A percentile compares a stretch with the other conserved stretches of the same genome.
phyloP scores from a whole-genome alignment of 2,329 filamentous ascomycete species.

The Talaromyces amestolkiae region DNA sequence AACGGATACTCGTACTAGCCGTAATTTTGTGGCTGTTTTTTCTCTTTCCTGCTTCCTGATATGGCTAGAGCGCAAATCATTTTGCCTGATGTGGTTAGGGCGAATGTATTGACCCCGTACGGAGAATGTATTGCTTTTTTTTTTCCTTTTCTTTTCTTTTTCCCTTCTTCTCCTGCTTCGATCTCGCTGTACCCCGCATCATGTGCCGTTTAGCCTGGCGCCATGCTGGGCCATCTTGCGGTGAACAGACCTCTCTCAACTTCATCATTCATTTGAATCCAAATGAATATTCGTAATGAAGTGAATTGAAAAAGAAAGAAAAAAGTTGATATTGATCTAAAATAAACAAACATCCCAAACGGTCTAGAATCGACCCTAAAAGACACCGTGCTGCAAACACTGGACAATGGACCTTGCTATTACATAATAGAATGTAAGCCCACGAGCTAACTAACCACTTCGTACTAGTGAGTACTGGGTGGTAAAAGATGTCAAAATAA shows the following conservation, averaged over 20 bases:
- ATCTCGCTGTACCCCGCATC: conserved; percentile 17
- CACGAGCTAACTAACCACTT: background rate
- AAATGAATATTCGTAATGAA: background rate
- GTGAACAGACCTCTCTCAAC: background rate
- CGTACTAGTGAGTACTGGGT: too few relatives aligned
- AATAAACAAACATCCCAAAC: conserved; percentile 8
- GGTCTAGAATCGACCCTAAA: conserved; percentile 1
- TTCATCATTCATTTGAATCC: background rate
- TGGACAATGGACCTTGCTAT: conserved; percentile 5
- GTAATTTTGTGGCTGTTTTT: background rate
- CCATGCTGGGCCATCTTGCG: background rate
- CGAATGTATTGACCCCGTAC: background rate
- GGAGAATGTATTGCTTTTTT: background rate
- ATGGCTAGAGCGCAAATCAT: conserved; percentile 14
- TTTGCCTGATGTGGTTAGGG: background rate
- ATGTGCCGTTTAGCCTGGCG: conserved; percentile 4
- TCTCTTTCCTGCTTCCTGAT: conserved; percentile 17
- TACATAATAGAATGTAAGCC: conserved; percentile 9
- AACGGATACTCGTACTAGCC: conserved; percentile 10
- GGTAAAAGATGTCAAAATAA: background rate
- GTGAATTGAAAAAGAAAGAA: background rate
- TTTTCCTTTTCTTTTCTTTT: background rate
- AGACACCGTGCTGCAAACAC: conserved; percentile 8
- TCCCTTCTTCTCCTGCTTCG: background rate
- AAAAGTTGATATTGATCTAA: background rate